These are phyloP conservation scores for Penicillium sp. DNA, from an alignment of 2,329 filamentous ascomycete species.

Conservation along the genomic window DNA sequence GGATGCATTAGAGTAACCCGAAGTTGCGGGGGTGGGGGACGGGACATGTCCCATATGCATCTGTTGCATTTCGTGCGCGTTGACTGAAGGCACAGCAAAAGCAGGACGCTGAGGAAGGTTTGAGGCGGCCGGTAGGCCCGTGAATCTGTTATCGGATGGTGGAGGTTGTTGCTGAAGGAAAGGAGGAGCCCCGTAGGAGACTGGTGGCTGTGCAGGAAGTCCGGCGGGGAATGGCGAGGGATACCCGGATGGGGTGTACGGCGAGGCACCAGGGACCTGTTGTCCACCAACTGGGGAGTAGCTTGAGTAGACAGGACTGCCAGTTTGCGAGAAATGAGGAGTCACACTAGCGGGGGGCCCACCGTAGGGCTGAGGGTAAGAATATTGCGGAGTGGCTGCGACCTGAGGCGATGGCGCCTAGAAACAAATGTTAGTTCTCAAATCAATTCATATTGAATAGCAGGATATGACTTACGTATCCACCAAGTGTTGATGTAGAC, in stretches of 20 bases:
- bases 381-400: constrained; percentile 36
- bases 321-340: constrained; percentile 43
- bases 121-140: constrained; percentile 54
- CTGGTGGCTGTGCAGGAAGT: constrained; percentile 27
- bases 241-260: constrained; percentile 33
- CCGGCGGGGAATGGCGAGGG: constrained; percentile 33
- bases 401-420: constrained; percentile 46
- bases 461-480: constrained; percentile 55
- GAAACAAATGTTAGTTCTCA: constrained; percentile 7
- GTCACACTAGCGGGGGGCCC: constrained; percentile 33
- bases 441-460: neutral
- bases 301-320: constrained; percentile 37
- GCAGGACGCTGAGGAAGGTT: constrained; percentile 61
- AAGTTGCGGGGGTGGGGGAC: constrained; percentile 26
- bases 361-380: constrained; percentile 43
- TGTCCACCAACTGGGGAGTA: constrained; percentile 39
- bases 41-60: constrained; percentile 53
- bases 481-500: constrained; percentile 50
- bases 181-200: constrained; percentile 41
- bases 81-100: constrained; percentile 55
- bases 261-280: constrained; percentile 32
- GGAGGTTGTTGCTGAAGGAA: constrained; percentile 44
- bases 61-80: constrained; percentile 55
- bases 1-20: constrained; percentile 32
- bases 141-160: constrained; percentile 45